Base-by-base conservation (phyloP, 1,284 basidiomycete species). In the Phylloboletellus chloephorus region DNA sequence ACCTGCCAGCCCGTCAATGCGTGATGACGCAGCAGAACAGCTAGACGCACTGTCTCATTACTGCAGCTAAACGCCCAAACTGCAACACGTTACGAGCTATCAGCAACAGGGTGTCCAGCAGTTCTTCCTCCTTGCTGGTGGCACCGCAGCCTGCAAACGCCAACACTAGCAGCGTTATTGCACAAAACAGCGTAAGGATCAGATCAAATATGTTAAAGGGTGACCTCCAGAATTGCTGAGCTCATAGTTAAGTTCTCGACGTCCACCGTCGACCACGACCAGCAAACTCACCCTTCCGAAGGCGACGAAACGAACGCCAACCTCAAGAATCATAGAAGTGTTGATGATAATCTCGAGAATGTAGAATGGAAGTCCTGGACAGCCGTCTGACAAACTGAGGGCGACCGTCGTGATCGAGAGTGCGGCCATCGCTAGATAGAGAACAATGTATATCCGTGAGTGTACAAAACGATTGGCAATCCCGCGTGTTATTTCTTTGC, bases 201-300 rank as follows among this genome's bases (percentile, higher is more conserved):
- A 95, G 73, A 62, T 96, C 92, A 56, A 93, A 72, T 28, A 90
- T 69, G 62, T 96, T 96, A 67, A 89, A 91, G 11, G 83, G 79
- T 12, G 92, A 93, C 64, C 82, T 85, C 82, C 92, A 95, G 68
- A 96, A 96, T 89, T 93, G 88, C 93, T 96, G 20, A 12, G 8
- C 15, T 12, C 11, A 9, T 12, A 24, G 28, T 50, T 17, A 58
- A 44, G 20, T 19, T 30, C 19, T 25, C 19, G 19, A 39, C 5
- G 22, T 20, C 25, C 17, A 28, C 24, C 4, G 25, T 20, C 7
- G 10, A 31, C n/a, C 22, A 36, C 23, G 23, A 28, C 28, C 5
- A 13, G 7, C 15, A 17, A 15, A 67, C 84, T 54, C 55, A 95
- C 93, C 63, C 80, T 76, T 47, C 92, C 92, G 55, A 95, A 88